Percentiles rank a stretch among this genome's conserved stretches.
Evolutionary conservation across 805 yeast species (phyloP).

Genomic region (Cyberlindnera japonica): DNA sequence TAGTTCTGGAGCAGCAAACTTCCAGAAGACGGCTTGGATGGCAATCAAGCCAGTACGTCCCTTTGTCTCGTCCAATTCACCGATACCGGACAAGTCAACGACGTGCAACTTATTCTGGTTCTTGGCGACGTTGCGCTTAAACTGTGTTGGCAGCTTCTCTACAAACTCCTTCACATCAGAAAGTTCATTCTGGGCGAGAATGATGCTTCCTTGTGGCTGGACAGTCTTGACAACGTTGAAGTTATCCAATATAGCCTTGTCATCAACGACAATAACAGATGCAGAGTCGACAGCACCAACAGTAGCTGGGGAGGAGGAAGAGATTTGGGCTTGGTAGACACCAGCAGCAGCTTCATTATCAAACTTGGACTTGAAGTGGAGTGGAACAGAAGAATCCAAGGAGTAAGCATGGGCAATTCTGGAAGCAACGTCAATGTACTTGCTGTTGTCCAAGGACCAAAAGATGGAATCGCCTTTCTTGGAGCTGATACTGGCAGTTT

Average conservation of each 20-base stretch:
- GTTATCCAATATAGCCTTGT: constrained; percentile 46
- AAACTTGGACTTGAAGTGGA: constrained; percentile 58
- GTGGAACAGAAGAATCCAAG: constrained; percentile 49
- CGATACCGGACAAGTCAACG: constrained; percentile 59
- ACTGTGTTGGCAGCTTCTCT: constrained; percentile 50
- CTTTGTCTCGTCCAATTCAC: constrained; percentile 64
- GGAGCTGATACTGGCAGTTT: constrained; percentile 5
- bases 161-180: constrained; percentile 42
- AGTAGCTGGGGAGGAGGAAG: constrained; percentile 13
- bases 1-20: constrained; percentile 55
- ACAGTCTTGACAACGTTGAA: constrained; percentile 64
- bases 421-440: constrained; percentile 52
- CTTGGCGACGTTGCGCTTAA: constrained; percentile 50
- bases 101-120: constrained; percentile 51
- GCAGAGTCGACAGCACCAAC: constrained; percentile 49
- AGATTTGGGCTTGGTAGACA: constrained; percentile 57
- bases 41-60: constrained; percentile 76
- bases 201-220: constrained; percentile 50
- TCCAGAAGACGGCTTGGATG: constrained; percentile 80
- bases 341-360: constrained; percentile 79
- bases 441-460: constrained; percentile 68
- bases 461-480: constrained; percentile 39
- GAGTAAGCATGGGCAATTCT: constrained; percentile 68
- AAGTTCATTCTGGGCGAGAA: constrained; percentile 39
- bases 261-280: constrained; percentile 62